These are phyloP conservation scores for Malassezia nana DNA, from an alignment of 1,284 basidiomycete species.

Conservation along the genomic window DNA sequence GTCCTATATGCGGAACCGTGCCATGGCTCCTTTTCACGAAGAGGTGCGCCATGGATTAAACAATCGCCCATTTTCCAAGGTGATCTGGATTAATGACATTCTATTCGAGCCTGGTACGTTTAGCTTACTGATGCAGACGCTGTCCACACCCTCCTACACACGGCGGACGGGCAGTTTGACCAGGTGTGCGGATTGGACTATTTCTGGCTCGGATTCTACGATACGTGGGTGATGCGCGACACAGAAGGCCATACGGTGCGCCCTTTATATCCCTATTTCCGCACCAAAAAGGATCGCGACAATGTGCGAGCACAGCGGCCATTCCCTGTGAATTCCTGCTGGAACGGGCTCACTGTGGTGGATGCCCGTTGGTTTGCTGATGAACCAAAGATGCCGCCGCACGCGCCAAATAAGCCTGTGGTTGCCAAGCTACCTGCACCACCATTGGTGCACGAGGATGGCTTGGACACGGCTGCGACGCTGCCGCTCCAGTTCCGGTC, in stretches of 20 bases:
- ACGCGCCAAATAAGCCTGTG: neutral
- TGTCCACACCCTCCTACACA: conserved; percentile 53
- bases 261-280: conserved; percentile 56
- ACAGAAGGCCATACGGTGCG: conserved; percentile 46
- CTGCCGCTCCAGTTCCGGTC: conserved; percentile 53
- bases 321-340: conserved; percentile 56
- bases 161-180: conserved; percentile 53
- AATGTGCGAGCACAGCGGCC: conserved; percentile 47
- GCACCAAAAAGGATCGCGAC: conserved; percentile 49
- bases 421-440: neutral
- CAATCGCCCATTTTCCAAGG: conserved; percentile 19
- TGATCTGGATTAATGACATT: conserved; percentile 38
- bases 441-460: neutral
- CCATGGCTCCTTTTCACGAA: conserved; percentile 27
- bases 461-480: conserved; percentile 37
- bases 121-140: neutral
- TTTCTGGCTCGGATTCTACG: conserved; percentile 52
- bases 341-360: conserved; percentile 58
- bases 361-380: conserved; percentile 50
- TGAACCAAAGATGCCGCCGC: neutral
- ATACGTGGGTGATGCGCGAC: conserved; percentile 47
- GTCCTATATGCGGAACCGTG: conserved; percentile 28
- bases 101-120: conserved; percentile 13
- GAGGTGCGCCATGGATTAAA: conserved; percentile 10
- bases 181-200: conserved; percentile 57